Conservation (phyloP, 768 basidiomycete species). For the Rhizopogon salebrosus region DNA sequence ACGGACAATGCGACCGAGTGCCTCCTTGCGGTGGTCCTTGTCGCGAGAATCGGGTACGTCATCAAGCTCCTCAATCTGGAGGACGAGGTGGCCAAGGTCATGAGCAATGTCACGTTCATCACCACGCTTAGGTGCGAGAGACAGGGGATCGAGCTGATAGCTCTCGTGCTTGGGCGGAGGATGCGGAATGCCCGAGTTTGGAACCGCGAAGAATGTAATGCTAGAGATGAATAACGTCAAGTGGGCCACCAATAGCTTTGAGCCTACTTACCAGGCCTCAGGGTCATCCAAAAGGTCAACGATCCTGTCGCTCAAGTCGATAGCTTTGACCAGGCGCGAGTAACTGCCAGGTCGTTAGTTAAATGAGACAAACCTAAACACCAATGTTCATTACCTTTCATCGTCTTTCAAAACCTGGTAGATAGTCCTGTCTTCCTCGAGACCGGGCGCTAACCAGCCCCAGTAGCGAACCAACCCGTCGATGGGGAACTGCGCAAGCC, state of each 20-base stretch:
- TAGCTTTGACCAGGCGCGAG: conserved; percentile 34
- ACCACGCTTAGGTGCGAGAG: background rate
- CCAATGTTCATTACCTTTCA: background rate
- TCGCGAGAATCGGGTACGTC: conserved; percentile 36
- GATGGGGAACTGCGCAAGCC: conserved; percentile 18
- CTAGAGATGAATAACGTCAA: conserved; percentile 19
- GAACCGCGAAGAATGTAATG: conserved; percentile 51
- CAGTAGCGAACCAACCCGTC: conserved; percentile 4
- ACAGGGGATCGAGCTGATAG: background rate
- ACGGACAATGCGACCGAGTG: conserved; percentile 49
- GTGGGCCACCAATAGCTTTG: background rate
- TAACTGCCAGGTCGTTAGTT: conserved; percentile 23
- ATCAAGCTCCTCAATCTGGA: conserved; percentile 32
- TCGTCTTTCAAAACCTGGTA: conserved; percentile 23
- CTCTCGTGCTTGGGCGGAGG: conserved; percentile 10
- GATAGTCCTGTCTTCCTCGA: conserved; percentile 17
- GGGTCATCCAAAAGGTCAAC: conserved; percentile 35
- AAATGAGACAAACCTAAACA: background rate
- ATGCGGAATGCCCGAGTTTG: conserved; percentile 38
- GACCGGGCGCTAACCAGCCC: background rate
- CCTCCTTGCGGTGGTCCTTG: conserved; percentile 47
- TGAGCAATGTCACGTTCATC: conserved; percentile 5
- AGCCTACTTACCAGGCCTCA: conserved; percentile 25
- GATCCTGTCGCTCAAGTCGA: conserved; percentile 35
- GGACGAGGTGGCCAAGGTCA: conserved; percentile 8